phyloP scores from a whole-genome alignment of 306 rosid species.

The Dryas octopetala region DNA sequence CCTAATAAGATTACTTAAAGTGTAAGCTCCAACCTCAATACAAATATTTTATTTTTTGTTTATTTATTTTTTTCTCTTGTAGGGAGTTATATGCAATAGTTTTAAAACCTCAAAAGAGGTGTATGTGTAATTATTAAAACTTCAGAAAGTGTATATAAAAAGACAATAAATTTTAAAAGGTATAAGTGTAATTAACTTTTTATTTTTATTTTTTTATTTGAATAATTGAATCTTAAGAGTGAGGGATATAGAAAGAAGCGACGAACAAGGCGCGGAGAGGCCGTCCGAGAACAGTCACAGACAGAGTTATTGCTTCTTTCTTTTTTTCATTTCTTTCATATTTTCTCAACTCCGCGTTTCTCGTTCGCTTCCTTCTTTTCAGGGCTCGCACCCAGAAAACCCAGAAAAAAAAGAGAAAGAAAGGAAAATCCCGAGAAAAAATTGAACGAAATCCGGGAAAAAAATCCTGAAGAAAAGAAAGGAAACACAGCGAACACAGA shows the following conservation, averaged over 20 bases:
- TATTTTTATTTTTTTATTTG: background rate
- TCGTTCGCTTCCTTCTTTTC: conserved; percentile 42
- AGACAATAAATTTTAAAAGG: too few relatives aligned
- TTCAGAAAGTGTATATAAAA: too few relatives aligned
- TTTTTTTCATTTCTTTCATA: conserved; percentile 26
- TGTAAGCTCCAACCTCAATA: too few relatives aligned
- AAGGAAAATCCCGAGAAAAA: background rate
- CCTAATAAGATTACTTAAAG: too few relatives aligned
- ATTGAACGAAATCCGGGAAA: background rate
- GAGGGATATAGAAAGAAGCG: conserved; percentile 36
- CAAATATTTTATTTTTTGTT: background rate
- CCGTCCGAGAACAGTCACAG: conserved; percentile 41
- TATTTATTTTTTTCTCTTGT: too few relatives aligned
- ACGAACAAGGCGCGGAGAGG: conserved; percentile 57
- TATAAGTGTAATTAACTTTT: too few relatives aligned
- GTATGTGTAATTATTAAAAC: too few relatives aligned
- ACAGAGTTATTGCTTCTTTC: background rate
- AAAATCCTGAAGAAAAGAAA: conserved; percentile 9
- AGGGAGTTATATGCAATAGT: too few relatives aligned
- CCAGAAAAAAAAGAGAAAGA: background rate
- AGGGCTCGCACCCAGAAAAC: conserved; percentile 34
- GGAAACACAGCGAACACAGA: conserved; percentile 28
- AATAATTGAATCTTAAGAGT: background rate
- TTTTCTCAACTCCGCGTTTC: conserved; percentile 31
- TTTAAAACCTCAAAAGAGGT: too few relatives aligned